Base-by-base conservation (phyloP, 495 filamentous ascomycete genomes). In the Pyrenula aspistea region DNA sequence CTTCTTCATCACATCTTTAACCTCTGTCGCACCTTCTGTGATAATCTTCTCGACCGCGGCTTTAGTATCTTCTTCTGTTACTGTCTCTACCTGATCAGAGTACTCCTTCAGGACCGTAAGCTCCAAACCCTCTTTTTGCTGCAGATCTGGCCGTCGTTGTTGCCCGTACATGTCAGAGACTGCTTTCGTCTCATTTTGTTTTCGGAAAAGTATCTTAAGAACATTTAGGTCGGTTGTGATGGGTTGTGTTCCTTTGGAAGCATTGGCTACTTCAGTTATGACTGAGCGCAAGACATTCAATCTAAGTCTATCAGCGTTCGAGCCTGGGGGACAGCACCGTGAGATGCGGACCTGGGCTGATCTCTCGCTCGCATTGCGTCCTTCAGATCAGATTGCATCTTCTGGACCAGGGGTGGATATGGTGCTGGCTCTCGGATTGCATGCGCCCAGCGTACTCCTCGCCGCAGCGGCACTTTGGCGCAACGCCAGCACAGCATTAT, bases 291-390 rank as follows among this genome's bases (percentile, higher is more conserved):
- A 71, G 24, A 85, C 82, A 60, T 80, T 77, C 12, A 80, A 61
- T 58, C 77, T 81, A 49, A 22, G 31, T 23, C 19, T 10, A 15
- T 1, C 10, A 10, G 31, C 64, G 19, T 61, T 57, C 25, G 31
- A 54, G 10, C 53, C 2, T 12, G 23, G 22, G 2, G 36, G 25
- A 25, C 21, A 48, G 52, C 22, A 25, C 22, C 11, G 11, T 36
- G 10, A 11, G 3, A 36, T 47, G 25, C 63, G 21, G 67, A 79
- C 77, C 77, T 74, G 23, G 69, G 62, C 22, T 67, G 78, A 59
- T 86, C 80, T 65, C 84, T 85, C 1, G 76, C 75, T 63, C 77
- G 70, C 78, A 86, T 80, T 19, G 83, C 82, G 31, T 61, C 73
- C 65, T 84, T 85, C 22, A 86, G 67, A 63, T 85, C 83, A 51